Conservation (phyloP, 2,329 filamentous ascomycete genomes). For the Ophiostoma quercus region DNA sequence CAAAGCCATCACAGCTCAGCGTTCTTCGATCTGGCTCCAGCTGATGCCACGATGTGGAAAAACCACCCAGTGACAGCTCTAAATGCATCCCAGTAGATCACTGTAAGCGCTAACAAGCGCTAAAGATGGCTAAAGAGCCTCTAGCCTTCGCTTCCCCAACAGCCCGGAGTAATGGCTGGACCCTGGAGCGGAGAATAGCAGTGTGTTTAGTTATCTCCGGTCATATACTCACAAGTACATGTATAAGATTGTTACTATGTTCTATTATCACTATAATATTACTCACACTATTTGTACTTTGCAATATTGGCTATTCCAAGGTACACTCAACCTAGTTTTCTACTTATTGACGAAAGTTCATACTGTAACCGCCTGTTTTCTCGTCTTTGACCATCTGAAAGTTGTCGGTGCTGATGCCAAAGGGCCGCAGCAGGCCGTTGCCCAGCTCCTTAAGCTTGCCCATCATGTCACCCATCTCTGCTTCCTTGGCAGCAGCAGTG, state of each 20-base stretch:
- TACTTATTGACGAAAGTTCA: conserved; percentile 61
- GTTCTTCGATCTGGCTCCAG: neutral
- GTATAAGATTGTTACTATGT: no score
- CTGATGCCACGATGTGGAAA: neutral
- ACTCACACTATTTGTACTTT: no score
- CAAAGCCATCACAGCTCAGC: neutral
- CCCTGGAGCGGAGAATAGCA: neutral
- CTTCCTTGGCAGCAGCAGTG: conserved; percentile 73
- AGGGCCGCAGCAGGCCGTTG: conserved; percentile 86
- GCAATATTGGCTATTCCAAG: neutral
- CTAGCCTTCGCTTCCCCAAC: neutral
- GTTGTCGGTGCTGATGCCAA: conserved; percentile 88
- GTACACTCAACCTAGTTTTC: neutral
- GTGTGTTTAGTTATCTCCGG: neutral
- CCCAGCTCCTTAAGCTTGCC: conserved; percentile 88
- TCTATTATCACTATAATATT: neutral
- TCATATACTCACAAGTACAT: no score
- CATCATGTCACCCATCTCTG: conserved; percentile 96
- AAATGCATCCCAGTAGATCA: neutral
- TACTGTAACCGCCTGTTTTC: conserved; percentile 83
- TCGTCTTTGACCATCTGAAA: conserved; percentile 93
- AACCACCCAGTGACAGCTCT: neutral
- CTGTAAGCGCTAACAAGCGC: neutral
- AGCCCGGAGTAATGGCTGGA: neutral
- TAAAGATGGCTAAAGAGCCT: neutral